Conservation (phyloP, 805 yeast genomes). For the Saccharomyces paradoxus region DNA sequence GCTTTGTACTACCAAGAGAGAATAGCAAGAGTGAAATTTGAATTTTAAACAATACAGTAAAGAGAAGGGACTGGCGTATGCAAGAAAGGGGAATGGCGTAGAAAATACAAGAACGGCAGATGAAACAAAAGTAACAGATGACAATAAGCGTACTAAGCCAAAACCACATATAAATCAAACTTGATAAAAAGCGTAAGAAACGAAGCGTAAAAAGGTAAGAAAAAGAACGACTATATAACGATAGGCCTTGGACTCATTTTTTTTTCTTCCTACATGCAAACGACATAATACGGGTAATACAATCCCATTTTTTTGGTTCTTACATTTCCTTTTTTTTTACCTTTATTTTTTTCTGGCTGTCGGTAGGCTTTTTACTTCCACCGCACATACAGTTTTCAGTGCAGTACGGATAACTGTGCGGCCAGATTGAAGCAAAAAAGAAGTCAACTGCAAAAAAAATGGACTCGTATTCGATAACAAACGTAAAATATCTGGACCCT, state of each 20-base stretch:
- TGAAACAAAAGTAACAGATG: background rate
- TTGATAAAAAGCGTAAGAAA: background rate
- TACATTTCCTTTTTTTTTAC: too few species aligned
- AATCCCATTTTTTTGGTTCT: background rate
- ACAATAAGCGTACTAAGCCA: background rate
- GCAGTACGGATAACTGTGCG: background rate
- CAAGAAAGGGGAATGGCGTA: background rate
- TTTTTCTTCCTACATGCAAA: background rate
- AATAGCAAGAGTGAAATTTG: background rate
- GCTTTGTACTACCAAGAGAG: background rate
- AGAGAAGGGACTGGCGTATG: background rate
- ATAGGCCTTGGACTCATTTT: background rate
- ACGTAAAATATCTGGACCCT: constrained; percentile 22
- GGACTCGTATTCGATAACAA: constrained; percentile 14
- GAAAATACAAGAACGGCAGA: background rate
- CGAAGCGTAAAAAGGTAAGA: background rate
- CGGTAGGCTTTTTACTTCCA: background rate
- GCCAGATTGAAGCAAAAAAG: background rate
- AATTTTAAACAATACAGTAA: background rate
- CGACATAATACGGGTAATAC: background rate
- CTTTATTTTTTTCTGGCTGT: background rate
- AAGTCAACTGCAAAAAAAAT: background rate
- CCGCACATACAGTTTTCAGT: background rate
- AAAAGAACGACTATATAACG: background rate
- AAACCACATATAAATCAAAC: background rate